These are phyloP conservation scores for Cardiosporidium cionae DNA, from an alignment of 169 alveolate genomes.

Conservation along the genomic window DNA sequence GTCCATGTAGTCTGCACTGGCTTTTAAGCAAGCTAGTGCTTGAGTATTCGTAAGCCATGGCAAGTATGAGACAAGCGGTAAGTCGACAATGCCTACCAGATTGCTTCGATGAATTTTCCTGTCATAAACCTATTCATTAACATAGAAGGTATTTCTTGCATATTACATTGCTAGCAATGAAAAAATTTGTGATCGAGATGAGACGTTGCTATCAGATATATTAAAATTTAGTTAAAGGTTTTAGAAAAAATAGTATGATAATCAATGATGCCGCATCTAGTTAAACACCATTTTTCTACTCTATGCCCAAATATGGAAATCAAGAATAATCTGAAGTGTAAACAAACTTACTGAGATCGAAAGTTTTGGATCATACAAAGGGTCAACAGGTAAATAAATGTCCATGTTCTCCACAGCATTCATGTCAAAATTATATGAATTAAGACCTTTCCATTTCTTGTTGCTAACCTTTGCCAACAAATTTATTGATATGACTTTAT, in stretches of 20 bases:
- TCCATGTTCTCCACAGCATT: slow-evolving; percentile 55
- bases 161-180: too few relatives aligned
- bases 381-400: slow-evolving; percentile 69
- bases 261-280: too few relatives aligned
- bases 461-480: slow-evolving; percentile 41
- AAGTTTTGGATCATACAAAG: slow-evolving; percentile 70
- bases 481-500: neutral
- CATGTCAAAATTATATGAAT: slow-evolving; percentile 65
- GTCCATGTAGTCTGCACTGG: too few relatives aligned
- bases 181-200: too few relatives aligned
- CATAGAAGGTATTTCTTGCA: too few relatives aligned
- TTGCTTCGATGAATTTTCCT: neutral
- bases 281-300: too few relatives aligned
- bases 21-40: too few relatives aligned
- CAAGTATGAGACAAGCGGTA: neutral
- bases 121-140: neutral
- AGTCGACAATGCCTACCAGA: neutral
- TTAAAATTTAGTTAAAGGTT: too few relatives aligned
- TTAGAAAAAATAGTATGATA: too few relatives aligned
- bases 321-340: neutral
- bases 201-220: too few relatives aligned
- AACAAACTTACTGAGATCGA: slow-evolving; percentile 43
- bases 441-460: slow-evolving; percentile 53
- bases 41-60: too few relatives aligned
- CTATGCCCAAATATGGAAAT: too few relatives aligned